A percentile compares a stretch with the other conserved stretches of the same genome.
Conservation (phyloP, 352 stramenopile species). For the Blastocystis sp. region DNA sequence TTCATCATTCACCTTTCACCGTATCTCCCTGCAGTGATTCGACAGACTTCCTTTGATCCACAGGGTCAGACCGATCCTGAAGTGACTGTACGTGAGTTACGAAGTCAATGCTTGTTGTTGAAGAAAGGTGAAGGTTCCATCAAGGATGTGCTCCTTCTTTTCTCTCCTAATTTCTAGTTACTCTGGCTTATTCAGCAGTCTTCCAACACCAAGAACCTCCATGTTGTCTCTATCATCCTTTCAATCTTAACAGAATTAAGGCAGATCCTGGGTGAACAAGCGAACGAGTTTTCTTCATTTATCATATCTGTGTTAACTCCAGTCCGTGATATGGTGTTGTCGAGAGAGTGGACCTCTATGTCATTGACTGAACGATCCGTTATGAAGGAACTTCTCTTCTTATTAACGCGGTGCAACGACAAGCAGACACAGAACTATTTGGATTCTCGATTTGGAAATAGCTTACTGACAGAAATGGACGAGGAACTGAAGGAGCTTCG, state of each 20-base stretch:
- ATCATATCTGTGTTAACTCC: not conserved
- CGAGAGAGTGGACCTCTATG: not conserved
- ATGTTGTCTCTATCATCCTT: not conserved
- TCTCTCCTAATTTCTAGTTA: not conserved
- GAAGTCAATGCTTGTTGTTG: slow-evolving; percentile 23
- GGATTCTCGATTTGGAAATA: not conserved
- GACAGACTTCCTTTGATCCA: not conserved
- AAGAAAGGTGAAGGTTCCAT: slow-evolving; percentile 11
- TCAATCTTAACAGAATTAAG: slow-evolving; percentile 23
- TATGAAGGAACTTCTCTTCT: not conserved
- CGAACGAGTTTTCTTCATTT: not conserved
- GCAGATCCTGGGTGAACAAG: not conserved
- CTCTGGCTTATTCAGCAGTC: not conserved
- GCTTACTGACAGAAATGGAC: not conserved
- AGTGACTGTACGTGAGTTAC: not conserved
- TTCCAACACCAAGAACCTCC: not conserved
- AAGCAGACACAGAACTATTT: not conserved
- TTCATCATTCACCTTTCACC: not conserved
- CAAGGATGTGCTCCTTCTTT: not conserved
- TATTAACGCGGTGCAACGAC: not conserved
- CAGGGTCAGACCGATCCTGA: not conserved
- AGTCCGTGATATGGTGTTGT: not conserved
- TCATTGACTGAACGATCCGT: not conserved
- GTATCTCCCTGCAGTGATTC: not conserved
- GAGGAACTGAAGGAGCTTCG: not conserved